phyloP scores from a whole-genome alignment of 192 early-diverging fungal species.

The Podila verticillata region DNA sequence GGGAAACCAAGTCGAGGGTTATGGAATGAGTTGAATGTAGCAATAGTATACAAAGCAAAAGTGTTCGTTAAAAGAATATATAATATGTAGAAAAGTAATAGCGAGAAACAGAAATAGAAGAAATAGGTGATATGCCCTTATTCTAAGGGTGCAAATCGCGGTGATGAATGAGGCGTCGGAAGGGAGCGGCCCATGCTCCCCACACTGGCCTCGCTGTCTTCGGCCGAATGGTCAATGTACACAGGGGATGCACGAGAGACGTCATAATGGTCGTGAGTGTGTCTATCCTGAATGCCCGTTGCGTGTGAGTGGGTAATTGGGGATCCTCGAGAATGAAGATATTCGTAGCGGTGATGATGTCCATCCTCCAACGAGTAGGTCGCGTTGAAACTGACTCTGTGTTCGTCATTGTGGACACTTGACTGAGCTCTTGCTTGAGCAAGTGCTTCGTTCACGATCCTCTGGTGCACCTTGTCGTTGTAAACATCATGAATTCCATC shows the following conservation, averaged over 20 bases:
- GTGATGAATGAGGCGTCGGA: constrained; percentile 34
- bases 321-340: neutral
- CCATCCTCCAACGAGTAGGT: neutral
- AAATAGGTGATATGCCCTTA: neutral
- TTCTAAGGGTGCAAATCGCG: constrained; percentile 9
- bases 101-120: neutral
- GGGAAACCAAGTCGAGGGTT: no score
- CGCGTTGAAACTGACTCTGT: neutral
- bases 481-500: constrained; percentile 43
- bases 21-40: neutral
- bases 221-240: constrained; percentile 5
- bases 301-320: neutral
- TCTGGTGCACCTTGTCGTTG: constrained; percentile 15
- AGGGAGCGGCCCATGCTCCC: constrained; percentile 35
- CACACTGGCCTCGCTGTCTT: constrained; percentile 25
- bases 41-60: neutral
- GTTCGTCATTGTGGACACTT: neutral
- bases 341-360: neutral
- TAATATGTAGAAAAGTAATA: neutral
- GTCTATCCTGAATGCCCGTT: no score
- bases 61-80: neutral
- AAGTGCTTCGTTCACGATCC: constrained; percentile 11
- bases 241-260: neutral
- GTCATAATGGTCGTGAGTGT: neutral
- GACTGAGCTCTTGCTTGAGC: neutral